Evolutionary conservation across 495 filamentous ascomycete species (phyloP).

Genomic region (Pyrenula massariospora): DNA sequence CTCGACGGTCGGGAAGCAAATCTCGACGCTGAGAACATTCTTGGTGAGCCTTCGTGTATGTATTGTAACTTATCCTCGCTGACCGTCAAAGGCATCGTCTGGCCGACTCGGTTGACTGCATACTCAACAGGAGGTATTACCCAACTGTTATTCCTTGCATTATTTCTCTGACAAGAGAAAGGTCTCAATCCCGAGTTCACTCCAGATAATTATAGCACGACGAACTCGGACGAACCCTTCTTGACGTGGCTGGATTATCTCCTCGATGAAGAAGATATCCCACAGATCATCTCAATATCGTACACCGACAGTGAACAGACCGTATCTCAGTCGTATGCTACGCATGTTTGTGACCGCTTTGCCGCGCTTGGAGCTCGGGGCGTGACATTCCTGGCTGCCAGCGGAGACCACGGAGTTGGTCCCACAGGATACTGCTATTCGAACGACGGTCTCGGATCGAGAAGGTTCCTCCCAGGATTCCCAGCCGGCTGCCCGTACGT

Average conservation of each 20-base stretch:
- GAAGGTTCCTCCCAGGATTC: constrained; percentile 58
- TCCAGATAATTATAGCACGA: constrained; percentile 7
- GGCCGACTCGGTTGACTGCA: constrained; percentile 12
- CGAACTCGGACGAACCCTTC: constrained; percentile 45
- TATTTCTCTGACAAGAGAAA: neutral
- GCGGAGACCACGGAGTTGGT: constrained; percentile 47
- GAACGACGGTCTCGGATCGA: constrained; percentile 55
- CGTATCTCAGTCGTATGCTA: constrained; percentile 44
- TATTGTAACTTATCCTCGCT: no score
- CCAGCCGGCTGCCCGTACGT: constrained; percentile 64
- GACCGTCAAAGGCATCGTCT: constrained; percentile 9
- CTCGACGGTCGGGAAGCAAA: constrained; percentile 26
- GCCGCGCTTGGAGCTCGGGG: constrained; percentile 49
- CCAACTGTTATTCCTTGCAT: constrained; percentile 1
- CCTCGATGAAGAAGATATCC: constrained; percentile 37
- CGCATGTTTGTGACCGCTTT: constrained; percentile 46
- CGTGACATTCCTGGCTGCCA: constrained; percentile 41
- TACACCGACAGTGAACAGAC: constrained; percentile 56
- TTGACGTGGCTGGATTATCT: constrained; percentile 48
- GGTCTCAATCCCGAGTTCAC: constrained; percentile 2
- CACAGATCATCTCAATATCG: constrained; percentile 47
- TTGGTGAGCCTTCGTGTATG: no score
- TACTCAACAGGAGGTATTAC: constrained; percentile 22
- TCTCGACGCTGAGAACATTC: constrained; percentile 29
- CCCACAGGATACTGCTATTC: neutral